Evolutionary conservation across 805 yeast species (phyloP).

Genomic region (Barnettozyma populi): DNA sequence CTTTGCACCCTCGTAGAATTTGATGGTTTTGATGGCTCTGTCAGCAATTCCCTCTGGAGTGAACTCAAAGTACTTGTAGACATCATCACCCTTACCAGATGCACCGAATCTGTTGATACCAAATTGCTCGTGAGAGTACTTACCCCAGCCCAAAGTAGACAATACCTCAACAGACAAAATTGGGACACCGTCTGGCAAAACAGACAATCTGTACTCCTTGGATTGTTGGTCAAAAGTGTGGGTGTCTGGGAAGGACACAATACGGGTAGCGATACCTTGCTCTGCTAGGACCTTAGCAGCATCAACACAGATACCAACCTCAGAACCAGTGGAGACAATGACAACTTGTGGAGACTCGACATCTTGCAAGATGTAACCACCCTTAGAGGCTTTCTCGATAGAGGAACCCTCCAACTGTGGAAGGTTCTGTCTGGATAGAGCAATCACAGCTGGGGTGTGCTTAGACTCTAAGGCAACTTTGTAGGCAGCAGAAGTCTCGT

Average conservation of each 20-base stretch:
- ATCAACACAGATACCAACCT: constrained; percentile 72
- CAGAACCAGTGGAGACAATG: constrained; percentile 90
- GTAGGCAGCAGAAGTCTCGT: constrained; percentile 83
- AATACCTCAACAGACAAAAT: constrained; percentile 90
- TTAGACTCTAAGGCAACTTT: constrained; percentile 54
- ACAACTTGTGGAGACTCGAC: constrained; percentile 64
- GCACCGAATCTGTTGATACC: constrained; percentile 96
- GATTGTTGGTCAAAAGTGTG: constrained; percentile 83
- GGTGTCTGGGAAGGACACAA: constrained; percentile 93
- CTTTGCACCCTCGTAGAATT: constrained; percentile 74
- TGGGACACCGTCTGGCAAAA: constrained; percentile 94
- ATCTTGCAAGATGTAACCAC: constrained; percentile 79
- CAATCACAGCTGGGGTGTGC: constrained; percentile 67
- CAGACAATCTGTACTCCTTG: constrained; percentile 71
- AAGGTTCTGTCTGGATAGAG: constrained; percentile 79
- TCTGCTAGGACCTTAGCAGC: constrained; percentile 68
- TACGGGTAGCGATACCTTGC: constrained; percentile 66
- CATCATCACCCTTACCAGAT: constrained; percentile 81
- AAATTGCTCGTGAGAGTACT: constrained; percentile 93
- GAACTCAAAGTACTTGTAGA: constrained; percentile 83
- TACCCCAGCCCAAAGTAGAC: constrained; percentile 88
- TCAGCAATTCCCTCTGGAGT: constrained; percentile 89
- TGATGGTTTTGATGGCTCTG: constrained; percentile 74
- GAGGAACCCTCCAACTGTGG: constrained; percentile 93
- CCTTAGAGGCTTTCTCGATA: constrained; percentile 86